Evolutionary conservation across 2,329 filamentous ascomycete species (phyloP), one percentile per base, ranked within the genome.

Genomic region (Tolypocladium nubicola): DNA sequence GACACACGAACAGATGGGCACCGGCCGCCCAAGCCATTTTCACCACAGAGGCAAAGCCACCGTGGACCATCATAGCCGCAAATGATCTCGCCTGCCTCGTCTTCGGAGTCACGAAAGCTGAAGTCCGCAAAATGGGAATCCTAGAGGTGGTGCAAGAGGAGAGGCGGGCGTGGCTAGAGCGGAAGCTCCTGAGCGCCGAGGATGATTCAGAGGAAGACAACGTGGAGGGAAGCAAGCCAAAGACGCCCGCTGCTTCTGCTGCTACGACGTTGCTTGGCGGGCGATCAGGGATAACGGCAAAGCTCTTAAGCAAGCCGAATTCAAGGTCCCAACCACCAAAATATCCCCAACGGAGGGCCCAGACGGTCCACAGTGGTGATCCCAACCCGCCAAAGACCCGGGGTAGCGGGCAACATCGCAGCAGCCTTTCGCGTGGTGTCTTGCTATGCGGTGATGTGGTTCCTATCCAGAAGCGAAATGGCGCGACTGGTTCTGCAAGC

Each of bases 71-170:
- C 59, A 82, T 97, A 56, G 90, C 94, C 3, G 94, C 94, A 54
- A 99, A 99, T 68, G 94, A 99, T 69, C 79, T 99, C 53, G 94
- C 94, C 21, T 99, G 94, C 72, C 79, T 99, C 49, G 87, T 97
- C n/a, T 99, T 97, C 74, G 94, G 94, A n/a, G 90, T 99, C 11
- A 96, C 92, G n/a, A 90, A 90, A 67, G 89, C 90, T 5, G 94
- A 99, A 71, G 89, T 99, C 30, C 85, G 91, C 57, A 97, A 91
- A 68, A 85, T 97, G 77, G 93, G 94, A 53, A 97, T 99, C 57
- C 74, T 99, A 58, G 92, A 97, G 69, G 90, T 99, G 37, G 91
- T 99, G 21, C 89, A 93, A 71, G 85, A 92, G 70, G 93, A 97
- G 71, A 82, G 91, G 58, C 80, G 93, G 63, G 83, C 86, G 35